phyloP scores from a whole-genome alignment of 2,329 filamentous ascomycete genomes.

The Diplodia mutila region DNA sequence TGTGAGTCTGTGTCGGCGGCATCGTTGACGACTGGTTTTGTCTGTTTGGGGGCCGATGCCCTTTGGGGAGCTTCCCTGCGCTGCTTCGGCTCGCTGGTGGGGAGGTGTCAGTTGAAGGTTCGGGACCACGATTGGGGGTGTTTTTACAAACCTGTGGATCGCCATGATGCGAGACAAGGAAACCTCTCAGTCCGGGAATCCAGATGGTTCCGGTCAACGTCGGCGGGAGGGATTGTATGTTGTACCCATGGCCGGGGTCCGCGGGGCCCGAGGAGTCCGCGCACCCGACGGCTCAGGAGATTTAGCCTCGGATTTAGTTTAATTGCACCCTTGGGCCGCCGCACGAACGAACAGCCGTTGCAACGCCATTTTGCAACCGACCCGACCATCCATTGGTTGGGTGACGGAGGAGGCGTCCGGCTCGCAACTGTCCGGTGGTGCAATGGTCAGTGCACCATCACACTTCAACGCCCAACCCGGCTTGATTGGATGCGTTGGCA shows the following conservation, averaged over 20 bases:
- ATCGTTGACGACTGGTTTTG: not conserved
- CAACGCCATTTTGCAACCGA: not conserved
- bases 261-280: conserved; percentile 8
- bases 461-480: not conserved
- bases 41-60: not conserved
- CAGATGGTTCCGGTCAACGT: too few species aligned
- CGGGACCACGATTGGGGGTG: too few species aligned
- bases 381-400: not conserved
- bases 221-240: not conserved
- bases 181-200: rapidly evolving
- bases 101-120: too few species aligned
- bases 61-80: not conserved
- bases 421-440: not conserved
- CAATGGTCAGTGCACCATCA: not conserved
- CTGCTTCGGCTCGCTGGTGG: not conserved
- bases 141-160: not conserved
- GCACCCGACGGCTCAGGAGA: not conserved
- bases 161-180: not conserved
- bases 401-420: too few species aligned
- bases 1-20: not conserved
- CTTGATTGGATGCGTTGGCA: too few species aligned
- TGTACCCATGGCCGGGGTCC: conserved; percentile 7
- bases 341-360: not conserved
- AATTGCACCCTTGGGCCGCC: not conserved
- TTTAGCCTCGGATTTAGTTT: not conserved